These are phyloP conservation scores for Tarenaya hassleriana DNA, from an alignment of 345 rosid species.

Conservation along the genomic window DNA sequence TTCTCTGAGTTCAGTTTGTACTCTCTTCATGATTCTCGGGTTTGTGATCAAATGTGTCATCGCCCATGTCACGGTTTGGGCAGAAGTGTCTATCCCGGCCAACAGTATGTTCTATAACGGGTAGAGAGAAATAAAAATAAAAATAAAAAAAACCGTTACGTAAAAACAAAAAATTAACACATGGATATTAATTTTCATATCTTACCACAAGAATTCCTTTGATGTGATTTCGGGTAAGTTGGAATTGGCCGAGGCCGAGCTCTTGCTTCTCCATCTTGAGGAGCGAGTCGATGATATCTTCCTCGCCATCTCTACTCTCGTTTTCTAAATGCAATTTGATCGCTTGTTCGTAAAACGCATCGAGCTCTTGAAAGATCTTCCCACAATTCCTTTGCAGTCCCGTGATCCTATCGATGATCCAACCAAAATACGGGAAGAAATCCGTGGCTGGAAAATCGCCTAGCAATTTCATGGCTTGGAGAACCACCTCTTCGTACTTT, in stretches of 20 bases:
- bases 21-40: constrained; percentile 22
- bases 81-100: constrained; percentile 29
- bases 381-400: constrained; percentile 31
- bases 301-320: constrained; percentile 10
- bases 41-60: constrained; percentile 19
- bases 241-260: constrained; percentile 12
- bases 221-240: constrained; percentile 32
- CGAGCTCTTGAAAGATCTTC: constrained; percentile 29
- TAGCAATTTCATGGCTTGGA: constrained; percentile 17
- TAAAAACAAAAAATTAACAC: neutral
- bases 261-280: constrained; percentile 29
- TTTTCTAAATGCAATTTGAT: constrained; percentile 37
- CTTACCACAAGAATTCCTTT: constrained; percentile 41
- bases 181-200: neutral
- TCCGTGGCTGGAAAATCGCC: constrained; percentile 29
- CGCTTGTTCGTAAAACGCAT: constrained; percentile 31
- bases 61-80: constrained; percentile 19
- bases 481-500: constrained; percentile 26
- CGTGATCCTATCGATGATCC: constrained; percentile 31
- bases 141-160: neutral
- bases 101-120: constrained; percentile 17
- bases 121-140: neutral
- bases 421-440: too few species aligned
- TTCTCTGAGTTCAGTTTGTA: constrained; percentile 16
- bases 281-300: constrained; percentile 42